Conservation (phyloP, 768 basidiomycete genomes). For the Leccinellum luteum region DNA sequence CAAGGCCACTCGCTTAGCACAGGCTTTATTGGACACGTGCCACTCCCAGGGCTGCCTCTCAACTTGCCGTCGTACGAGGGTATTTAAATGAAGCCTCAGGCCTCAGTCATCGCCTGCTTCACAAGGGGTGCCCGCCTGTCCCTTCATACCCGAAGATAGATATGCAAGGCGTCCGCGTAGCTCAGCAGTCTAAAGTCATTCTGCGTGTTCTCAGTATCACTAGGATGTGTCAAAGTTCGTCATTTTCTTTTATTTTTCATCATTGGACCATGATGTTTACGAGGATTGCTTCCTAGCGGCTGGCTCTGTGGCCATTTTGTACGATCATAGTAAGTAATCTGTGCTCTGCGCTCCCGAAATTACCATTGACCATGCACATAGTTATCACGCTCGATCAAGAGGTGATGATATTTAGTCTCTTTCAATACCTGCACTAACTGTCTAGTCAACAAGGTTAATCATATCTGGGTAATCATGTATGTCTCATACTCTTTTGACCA, state of each 20-base stretch:
- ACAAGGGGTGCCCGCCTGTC: background rate
- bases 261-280: background rate
- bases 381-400: constrained; percentile 3
- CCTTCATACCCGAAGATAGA: background rate
- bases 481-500: background rate
- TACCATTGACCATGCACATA: background rate
- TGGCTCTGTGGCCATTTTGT: background rate
- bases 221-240: background rate
- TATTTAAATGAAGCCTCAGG: background rate
- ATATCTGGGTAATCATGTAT: background rate
- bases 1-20: no score
- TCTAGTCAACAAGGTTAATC: background rate
- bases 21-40: no score
- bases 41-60: no score
- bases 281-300: background rate
- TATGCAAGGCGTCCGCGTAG: background rate
- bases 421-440: background rate
- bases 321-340: background rate
- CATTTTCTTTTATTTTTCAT: background rate
- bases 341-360: background rate
- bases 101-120: background rate
- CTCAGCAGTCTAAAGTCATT: background rate
- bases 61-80: background rate
- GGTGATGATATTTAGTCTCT: background rate
- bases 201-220: background rate